A percentile compares a stretch with the other conserved stretches of the same genome.
phyloP scores from a whole-genome alignment of 2,329 filamentous ascomycete genomes.

The Zelopaecilomyces penicillatus region DNA sequence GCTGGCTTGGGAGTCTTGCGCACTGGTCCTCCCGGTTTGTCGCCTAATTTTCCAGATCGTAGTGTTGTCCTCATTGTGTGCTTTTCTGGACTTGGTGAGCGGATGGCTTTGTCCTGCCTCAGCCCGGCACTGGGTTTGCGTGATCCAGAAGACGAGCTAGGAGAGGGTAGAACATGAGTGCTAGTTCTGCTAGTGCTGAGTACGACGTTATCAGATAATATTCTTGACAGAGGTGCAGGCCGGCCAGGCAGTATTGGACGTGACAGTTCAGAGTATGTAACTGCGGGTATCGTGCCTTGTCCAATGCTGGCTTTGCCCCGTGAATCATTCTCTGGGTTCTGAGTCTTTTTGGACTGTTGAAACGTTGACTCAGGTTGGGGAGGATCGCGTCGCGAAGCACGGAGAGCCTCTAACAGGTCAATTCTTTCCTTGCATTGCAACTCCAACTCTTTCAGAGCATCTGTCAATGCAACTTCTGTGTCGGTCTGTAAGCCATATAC shows the following conservation, averaged over 20 bases:
- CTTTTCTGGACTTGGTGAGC: slow-evolving; percentile 51
- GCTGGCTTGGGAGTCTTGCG: slow-evolving; percentile 34
- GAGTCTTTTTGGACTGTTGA: slow-evolving; percentile 14
- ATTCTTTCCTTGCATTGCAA: slow-evolving; percentile 89
- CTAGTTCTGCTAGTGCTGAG: slow-evolving; percentile 23
- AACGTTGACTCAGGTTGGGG: slow-evolving; percentile 3
- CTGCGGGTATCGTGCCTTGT: slow-evolving; percentile 70
- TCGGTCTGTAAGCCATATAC: slow-evolving; percentile 65
- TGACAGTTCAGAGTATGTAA: slow-evolving; percentile 75
- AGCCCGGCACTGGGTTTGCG: slow-evolving; percentile 25
- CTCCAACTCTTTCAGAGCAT: slow-evolving; percentile 76
- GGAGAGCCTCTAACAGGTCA: slow-evolving; percentile 75
- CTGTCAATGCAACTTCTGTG: slow-evolving; percentile 73
- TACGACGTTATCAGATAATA: slow-evolving; percentile 41
- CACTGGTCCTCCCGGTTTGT: slow-evolving; percentile 31
- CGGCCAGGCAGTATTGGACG: slow-evolving; percentile 53
- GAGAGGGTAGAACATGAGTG: slow-evolving; percentile 9
- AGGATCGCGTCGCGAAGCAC: slow-evolving; percentile 47
- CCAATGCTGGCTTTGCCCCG: slow-evolving; percentile 58
- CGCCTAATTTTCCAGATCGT: slow-evolving; percentile 37
- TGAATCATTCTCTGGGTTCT: slow-evolving; percentile 14
- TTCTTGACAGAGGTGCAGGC: slow-evolving; percentile 45
- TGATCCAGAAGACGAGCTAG: slow-evolving; percentile 17
- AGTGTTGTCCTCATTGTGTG: slow-evolving; percentile 55
- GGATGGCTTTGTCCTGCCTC: slow-evolving; percentile 30